Base-by-base conservation (phyloP, 1,139 yeast genomes). In the Geotrichum carabidarum region DNA sequence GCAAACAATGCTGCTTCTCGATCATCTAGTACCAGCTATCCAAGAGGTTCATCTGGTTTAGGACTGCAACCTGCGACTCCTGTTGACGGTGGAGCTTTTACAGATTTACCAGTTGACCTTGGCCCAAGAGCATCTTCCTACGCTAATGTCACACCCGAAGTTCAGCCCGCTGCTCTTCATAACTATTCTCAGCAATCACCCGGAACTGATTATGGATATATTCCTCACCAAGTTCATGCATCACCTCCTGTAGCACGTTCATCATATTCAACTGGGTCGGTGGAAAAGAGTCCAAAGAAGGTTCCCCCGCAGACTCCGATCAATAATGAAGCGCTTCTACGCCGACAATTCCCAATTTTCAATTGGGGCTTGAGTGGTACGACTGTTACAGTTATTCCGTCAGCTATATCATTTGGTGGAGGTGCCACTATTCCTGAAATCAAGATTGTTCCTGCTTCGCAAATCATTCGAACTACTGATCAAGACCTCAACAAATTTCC, bases 271-370 rank as follows among this genome's bases (percentile, higher is more conserved):
- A 22, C 38, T 27, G 27, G 12, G 2, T 12, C 43, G 9, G 37
- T 18, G 4, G 44, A 17, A n/a, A 18, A 6, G 30, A 41, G 37
- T n/a, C 44, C 30, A 9, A 37, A 31, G 15, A 17, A 22, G 32
- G 17, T n/a, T 9, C 11, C 2, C 4, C 14, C 41, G n/a, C n/a
- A 45, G 14, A 55, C 57, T 9, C 63, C 63, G n/a, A 51, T 60
- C 34, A 66, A 64, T 27, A 63, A 63, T 45, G 76, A 75, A 51
- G 63, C 67, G 22, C 59, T 71, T 31, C 51, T 62, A 37, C 55
- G 60, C 14, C 74, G 87, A 55, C 96, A 88, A 66, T 86, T 86
- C 68, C 96, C 96, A 0, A 68, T 90, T 37, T 86, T 89, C 66
- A 75, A 79, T 55, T 90, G 95, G 87, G 79, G 87, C 48, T 71